Evolutionary conservation across 352 stramenopile genomes (phyloP).

Genomic region (Aphanomyces euteiches): DNA sequence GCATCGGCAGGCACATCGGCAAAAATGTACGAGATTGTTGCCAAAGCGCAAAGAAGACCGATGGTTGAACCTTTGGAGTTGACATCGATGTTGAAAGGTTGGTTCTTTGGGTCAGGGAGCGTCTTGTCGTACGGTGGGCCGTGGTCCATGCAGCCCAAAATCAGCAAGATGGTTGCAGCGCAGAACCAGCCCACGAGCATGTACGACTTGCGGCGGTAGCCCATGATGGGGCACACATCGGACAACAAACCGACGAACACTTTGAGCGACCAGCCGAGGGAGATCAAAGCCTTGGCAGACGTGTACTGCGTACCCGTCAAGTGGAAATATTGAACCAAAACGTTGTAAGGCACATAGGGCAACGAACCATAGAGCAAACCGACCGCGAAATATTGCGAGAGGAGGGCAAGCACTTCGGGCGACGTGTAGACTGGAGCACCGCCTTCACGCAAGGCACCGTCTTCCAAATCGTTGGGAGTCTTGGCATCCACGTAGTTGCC

Average conservation of each 20-base stretch:
- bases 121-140: constrained; percentile 45
- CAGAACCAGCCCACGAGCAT: constrained; percentile 48
- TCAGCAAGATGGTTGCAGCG: neutral
- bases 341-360: constrained; percentile 43
- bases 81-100: constrained; percentile 40
- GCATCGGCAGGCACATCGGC: constrained; percentile 25
- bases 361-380: constrained; percentile 45
- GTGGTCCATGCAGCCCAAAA: constrained; percentile 49
- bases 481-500: constrained; percentile 17
- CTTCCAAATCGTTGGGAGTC: constrained; percentile 36
- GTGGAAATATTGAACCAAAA: constrained; percentile 50
- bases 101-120: constrained; percentile 27
- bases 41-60: constrained; percentile 47
- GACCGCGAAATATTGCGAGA: constrained; percentile 48
- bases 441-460: constrained; percentile 45
- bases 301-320: constrained; percentile 45
- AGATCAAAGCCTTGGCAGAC: constrained; percentile 43
- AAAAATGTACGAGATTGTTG: constrained; percentile 37
- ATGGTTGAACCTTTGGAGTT: constrained; percentile 39
- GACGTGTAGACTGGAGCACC: constrained; percentile 38
- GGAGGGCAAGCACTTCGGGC: constrained; percentile 40
- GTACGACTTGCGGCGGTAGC: constrained; percentile 51
- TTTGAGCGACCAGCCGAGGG: constrained; percentile 53
- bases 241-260: constrained; percentile 51
- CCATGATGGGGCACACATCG: constrained; percentile 46